Conservation (phyloP, 139 green algal species). For the Penium margaritaceum region DNA sequence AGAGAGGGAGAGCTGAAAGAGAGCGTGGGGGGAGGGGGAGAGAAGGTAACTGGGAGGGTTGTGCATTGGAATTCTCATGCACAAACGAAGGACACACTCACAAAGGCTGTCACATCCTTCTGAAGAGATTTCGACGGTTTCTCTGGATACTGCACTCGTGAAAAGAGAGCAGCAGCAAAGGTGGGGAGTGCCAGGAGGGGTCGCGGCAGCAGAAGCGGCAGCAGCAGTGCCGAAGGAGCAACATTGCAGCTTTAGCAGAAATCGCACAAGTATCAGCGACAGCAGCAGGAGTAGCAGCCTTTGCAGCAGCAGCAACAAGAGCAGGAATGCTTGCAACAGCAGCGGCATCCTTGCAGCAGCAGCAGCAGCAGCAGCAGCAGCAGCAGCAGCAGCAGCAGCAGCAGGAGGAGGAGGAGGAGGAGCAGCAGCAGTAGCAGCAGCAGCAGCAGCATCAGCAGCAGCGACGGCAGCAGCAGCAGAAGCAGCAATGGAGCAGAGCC, state of each 20-base stretch:
- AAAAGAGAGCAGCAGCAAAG: background rate
- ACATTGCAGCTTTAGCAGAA: background rate
- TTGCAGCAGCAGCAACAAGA: background rate
- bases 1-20: too few relatives aligned
- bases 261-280: background rate
- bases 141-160: slow-evolving; percentile 61
- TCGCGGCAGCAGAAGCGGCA: background rate
- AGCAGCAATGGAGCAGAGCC: too few relatives aligned
- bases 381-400: background rate
- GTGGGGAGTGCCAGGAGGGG: background rate
- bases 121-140: slow-evolving; percentile 71
- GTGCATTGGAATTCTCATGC: background rate
- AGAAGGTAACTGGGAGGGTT: too few relatives aligned
- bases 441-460: too few relatives aligned
- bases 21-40: too few relatives aligned
- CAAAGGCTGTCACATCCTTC: slow-evolving; percentile 57
- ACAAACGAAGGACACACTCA: slow-evolving; percentile 37
- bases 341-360: background rate
- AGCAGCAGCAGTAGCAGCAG: too few relatives aligned
- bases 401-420: background rate
- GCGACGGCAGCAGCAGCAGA: too few relatives aligned
- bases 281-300: background rate
- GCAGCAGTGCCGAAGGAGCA: background rate
- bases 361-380: background rate
- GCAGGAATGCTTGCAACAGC: background rate